Evolutionary conservation across 495 filamentous ascomycete genomes (phyloP), one percentile per base, ranked within the genome.

Genomic region (Aspergillus bertholletiae): DNA sequence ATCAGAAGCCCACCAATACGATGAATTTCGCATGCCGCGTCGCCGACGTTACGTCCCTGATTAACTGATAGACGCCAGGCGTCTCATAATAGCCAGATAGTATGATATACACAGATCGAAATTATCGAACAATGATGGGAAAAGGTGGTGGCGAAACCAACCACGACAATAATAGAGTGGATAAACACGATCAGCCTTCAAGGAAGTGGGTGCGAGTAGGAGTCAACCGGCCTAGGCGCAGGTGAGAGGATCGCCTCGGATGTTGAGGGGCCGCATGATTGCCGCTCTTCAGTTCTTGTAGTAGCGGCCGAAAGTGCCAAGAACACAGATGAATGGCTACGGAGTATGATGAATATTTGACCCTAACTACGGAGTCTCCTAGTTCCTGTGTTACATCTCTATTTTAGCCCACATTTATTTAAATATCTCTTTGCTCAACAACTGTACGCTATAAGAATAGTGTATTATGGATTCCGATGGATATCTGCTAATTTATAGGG

Each of bases 1-100:
- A 49, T 28, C n/a, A 47, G 40, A 45, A 49, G 55, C 56, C 51
- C 54, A 58, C 57, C 37, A 44, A 53, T 58, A 41, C 40, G 41
- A 49, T 56, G 28, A 35, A 47, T 51, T 55, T 57, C 49, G 54
- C 55, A 56, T 44, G 40, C 49, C 21, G 20, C 5, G 22, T 43
- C 22, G 3, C 39, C 39, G 37, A 43, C n/a, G 39, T 43, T 43
- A 43, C 39, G 20, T 43, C 4, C 37, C 39, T 43, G 7, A 18
- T 22, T 43, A 22, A 43, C 17, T 49, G 27, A 35, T 21, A 27
- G 12, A 41, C 21, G 49, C n/a, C 24, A 44, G 49, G 28, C 18
- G 46, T 24, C 46, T 49, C 46, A 47, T 48, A 51, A 17, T 27
- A 51, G n/a, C 12, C 5, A 41, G 35, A 28, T 17, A 35, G 35